Conservation (phyloP, 202 grass and related monocot species). For the Zizania palustris region DNA sequence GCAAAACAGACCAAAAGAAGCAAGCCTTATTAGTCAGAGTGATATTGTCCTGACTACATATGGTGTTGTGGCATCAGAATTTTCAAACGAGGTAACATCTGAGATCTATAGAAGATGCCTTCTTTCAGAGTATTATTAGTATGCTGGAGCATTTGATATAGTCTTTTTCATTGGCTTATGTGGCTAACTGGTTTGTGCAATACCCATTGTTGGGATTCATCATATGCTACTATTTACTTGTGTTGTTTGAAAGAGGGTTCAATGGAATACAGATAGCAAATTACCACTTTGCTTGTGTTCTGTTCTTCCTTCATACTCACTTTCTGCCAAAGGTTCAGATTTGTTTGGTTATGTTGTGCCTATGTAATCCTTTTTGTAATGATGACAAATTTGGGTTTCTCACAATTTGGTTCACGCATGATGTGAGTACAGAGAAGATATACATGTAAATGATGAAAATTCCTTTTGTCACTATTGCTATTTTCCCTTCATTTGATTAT, state of each 20-base stretch:
- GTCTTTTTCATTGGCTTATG: slow-evolving; percentile 12
- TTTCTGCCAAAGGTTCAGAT: slow-evolving; percentile 8
- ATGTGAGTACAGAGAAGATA: neutral
- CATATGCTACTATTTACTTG: neutral
- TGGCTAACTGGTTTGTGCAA: slow-evolving; percentile 6
- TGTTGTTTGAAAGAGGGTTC: slow-evolving; percentile 17
- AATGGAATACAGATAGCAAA: slow-evolving; percentile 21
- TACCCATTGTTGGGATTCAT: neutral
- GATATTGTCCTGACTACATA: slow-evolving; percentile 95
- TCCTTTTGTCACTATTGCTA: neutral
- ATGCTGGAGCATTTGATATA: slow-evolving; percentile 10
- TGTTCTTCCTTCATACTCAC: neutral
- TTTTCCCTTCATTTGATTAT: slow-evolving; percentile 35
- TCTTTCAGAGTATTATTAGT: slow-evolving; percentile 22
- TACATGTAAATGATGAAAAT: neutral
- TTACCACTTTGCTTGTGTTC: slow-evolving; percentile 16
- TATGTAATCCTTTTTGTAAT: slow-evolving; percentile 29
- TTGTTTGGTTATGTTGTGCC: slow-evolving; percentile 11
- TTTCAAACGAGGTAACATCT: slow-evolving; percentile 71
- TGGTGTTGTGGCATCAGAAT: slow-evolving; percentile 93
- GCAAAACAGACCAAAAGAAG: slow-evolving; percentile 86
- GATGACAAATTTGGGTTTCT: slow-evolving; percentile 8
- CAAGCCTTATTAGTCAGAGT: slow-evolving; percentile 65
- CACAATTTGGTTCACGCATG: slow-evolving; percentile 20
- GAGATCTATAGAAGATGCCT: slow-evolving; percentile 32